Evolutionary conservation across 2,329 filamentous ascomycete genomes (phyloP), one percentile per base, ranked within the genome.

Genomic region (Pseudopyrenochaeta lycopersici): DNA sequence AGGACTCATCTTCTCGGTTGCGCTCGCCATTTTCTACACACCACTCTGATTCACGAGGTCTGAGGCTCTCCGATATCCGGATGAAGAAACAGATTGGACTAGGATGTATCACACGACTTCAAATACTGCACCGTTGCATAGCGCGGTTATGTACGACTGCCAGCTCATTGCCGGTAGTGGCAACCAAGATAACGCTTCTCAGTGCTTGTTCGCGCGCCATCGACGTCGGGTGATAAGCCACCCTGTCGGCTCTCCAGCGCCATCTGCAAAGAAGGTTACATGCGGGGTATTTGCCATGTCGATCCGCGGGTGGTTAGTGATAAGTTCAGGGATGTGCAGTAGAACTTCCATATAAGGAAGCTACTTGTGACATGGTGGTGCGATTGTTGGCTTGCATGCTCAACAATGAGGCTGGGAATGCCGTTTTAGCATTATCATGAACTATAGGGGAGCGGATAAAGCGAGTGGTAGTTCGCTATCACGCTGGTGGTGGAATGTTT

Each of bases 341-440:
- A 11, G 21, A 18, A 21, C 43, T 62, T 40, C 65, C 63, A n/a
- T 33, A 66, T 56, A 18, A 56, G 64, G 65, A 64, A 68, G 65
- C 60, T 63, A 10, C 11, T 39, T 33, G 21, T 23, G 36, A 27
- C 21, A 38, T 15, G 39, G 46, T 11, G 29, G 21, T 31, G 39
- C 44, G 41, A 52, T 40, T 40, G 35, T 38, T 46, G 21, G 30
- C 21, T 23, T 36, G 47, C 32, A 41, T 58, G 45, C 15, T 38
- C 40, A 48, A 57, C 54, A 27, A 27, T 27, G 23, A 27, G 4
- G 23, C 23, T 27, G 23, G 38, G 31, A 39, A 35, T 15, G 33
- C 36, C 14, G 32, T 5, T 4, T 4, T 36, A 36, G 14, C 4
- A n/a, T n/a, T 4, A 6, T n/a, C 4, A 36, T n/a, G 32, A n/a